These are phyloP conservation scores for Dysphania ambrosioides DNA, from an alignment of 148 eudicot genomes.

Conservation along the genomic window DNA sequence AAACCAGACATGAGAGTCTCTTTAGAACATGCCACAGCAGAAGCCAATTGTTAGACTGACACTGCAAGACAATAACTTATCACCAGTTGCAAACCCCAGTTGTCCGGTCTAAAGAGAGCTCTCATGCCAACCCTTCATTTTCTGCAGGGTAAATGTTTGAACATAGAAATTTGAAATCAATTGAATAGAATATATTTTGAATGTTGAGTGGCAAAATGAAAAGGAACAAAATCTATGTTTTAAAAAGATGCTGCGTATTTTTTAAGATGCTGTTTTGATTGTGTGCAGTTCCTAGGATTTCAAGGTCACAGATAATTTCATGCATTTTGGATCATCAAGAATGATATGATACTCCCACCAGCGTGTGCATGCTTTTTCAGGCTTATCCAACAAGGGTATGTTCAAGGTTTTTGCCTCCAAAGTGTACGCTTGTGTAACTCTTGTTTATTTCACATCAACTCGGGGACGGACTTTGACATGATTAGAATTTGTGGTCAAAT, in stretches of 20 bases:
- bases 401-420: neutral
- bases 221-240: neutral
- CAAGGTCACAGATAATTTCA: neutral
- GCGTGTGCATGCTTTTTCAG: too few species aligned
- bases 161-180: neutral
- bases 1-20: slow-evolving; percentile 15
- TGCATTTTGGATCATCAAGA: neutral
- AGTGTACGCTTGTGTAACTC: too few species aligned
- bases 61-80: slow-evolving; percentile 15
- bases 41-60: slow-evolving; percentile 15
- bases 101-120: slow-evolving; percentile 8
- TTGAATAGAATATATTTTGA: neutral
- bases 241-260: slow-evolving; percentile 1
- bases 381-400: too few species aligned
- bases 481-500: too few species aligned
- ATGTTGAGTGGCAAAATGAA: neutral
- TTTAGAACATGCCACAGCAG: slow-evolving; percentile 25
- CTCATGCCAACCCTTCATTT: slow-evolving; percentile 27
- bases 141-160: slow-evolving; percentile 8
- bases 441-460: too few species aligned
- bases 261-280: slow-evolving; percentile 3
- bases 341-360: neutral
- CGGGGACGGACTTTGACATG: too few species aligned
- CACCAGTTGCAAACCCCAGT: slow-evolving; percentile 15
- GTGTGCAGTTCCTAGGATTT: neutral